Evolutionary conservation across 306 rosid genomes (phyloP).

Genomic region (Crotalaria pallida): DNA sequence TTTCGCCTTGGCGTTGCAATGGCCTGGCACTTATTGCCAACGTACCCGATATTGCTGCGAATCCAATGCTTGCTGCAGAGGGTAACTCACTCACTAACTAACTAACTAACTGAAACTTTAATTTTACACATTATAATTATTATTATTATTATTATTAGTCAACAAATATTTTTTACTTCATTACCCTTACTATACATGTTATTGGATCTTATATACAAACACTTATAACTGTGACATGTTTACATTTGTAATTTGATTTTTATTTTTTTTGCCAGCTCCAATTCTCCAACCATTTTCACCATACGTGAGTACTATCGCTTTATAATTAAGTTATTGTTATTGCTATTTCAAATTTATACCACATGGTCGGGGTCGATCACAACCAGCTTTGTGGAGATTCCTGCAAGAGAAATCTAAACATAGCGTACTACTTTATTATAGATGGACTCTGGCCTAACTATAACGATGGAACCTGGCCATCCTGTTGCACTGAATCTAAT

Average conservation of each 20-base stretch:
- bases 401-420: background rate
- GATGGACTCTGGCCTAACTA: slow-evolving; percentile 99
- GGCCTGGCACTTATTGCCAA: slow-evolving; percentile 75
- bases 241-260: background rate
- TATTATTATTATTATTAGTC: too few relatives aligned
- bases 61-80: slow-evolving; percentile 76
- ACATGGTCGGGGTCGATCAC: too few relatives aligned
- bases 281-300: slow-evolving; percentile 64
- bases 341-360: background rate
- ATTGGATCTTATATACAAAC: background rate
- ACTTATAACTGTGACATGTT: slow-evolving; percentile 2
- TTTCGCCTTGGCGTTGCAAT: slow-evolving; percentile 71
- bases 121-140: too few relatives aligned
- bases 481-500: slow-evolving; percentile 57
- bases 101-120: background rate
- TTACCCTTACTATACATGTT: too few relatives aligned
- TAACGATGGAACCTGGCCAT: slow-evolving; percentile 94
- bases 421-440: slow-evolving; percentile 26
- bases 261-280: slow-evolving; percentile 39
- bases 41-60: slow-evolving; percentile 56
- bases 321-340: background rate
- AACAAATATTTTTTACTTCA: too few relatives aligned
- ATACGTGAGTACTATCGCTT: slow-evolving; percentile 82
- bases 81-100: slow-evolving; percentile 32
- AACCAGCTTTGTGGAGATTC: background rate